These are phyloP conservation scores for Gynochthodes officinalis DNA, from an alignment of 257 asterid genomes.

Conservation along the genomic window DNA sequence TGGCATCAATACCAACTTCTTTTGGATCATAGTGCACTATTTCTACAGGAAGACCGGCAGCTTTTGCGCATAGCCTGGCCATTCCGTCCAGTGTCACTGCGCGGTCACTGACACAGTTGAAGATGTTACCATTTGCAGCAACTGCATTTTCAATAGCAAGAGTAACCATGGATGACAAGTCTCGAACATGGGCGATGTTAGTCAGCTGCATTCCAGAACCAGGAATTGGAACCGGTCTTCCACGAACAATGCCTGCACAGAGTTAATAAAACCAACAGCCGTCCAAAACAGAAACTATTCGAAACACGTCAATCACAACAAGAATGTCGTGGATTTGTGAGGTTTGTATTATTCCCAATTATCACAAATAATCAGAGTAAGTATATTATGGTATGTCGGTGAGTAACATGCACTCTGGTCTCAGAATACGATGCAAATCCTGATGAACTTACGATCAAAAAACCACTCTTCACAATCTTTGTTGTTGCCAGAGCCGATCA, in stretches of 20 bases:
- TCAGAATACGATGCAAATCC: no score
- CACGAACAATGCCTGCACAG: slow-evolving; percentile 72
- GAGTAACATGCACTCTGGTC: no score
- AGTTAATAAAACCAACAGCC: slow-evolving; percentile 7
- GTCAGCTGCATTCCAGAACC: slow-evolving; percentile 94
- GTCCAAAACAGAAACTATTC: slow-evolving; percentile 6
- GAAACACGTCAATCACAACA: background rate
- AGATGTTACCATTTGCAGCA: slow-evolving; percentile 65
- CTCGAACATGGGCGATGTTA: slow-evolving; percentile 83
- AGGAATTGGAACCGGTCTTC: slow-evolving; percentile 77
- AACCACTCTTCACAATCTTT: slow-evolving; percentile 99
- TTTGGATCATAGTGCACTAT: slow-evolving; percentile 88
- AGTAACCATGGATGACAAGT: slow-evolving; percentile 78
- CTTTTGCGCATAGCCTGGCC: slow-evolving; percentile 84
- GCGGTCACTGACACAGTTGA: slow-evolving; percentile 88
- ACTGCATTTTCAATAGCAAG: slow-evolving; percentile 71
- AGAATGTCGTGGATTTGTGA: no score
- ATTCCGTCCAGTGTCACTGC: slow-evolving; percentile 92
- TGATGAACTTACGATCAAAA: slow-evolving; percentile 70
- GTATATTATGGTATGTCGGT: no score
- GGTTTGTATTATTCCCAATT: background rate
- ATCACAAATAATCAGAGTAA: no score
- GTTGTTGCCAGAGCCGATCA: slow-evolving; percentile 96
- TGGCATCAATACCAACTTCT: slow-evolving; percentile 76
- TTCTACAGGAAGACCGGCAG: slow-evolving; percentile 73